These are phyloP conservation scores for Tetrapyrgos nigripes DNA, from an alignment of 1,284 basidiomycete species.

Conservation along the genomic window DNA sequence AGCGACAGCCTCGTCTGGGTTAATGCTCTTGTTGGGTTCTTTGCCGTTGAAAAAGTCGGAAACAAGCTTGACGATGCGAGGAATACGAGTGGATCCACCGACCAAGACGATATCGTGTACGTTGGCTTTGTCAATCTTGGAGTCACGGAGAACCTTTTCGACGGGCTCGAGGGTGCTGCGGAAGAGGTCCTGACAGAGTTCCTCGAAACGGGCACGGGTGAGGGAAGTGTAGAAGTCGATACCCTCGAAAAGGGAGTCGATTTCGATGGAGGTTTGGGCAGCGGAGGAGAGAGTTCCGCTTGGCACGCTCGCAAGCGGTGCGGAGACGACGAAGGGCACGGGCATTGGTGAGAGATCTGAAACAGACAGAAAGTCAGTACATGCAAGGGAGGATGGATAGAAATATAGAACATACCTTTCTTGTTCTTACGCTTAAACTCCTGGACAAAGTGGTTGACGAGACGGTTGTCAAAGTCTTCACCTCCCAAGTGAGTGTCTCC, in stretches of 20 bases:
- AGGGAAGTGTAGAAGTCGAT: slow-evolving; percentile 99
- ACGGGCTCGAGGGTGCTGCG: slow-evolving; percentile 96
- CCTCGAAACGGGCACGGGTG: slow-evolving; percentile 99
- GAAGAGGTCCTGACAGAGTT: slow-evolving; percentile 98
- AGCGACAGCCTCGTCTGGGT: slow-evolving; percentile 99
- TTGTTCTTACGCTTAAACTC: slow-evolving; percentile 26
- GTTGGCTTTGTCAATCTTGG: slow-evolving; percentile 96
- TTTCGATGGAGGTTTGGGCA: slow-evolving; percentile 96
- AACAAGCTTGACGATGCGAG: slow-evolving; percentile 96
- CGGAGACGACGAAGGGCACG: slow-evolving; percentile 98
- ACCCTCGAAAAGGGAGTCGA: slow-evolving; percentile 98
- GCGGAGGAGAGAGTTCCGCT: slow-evolving; percentile 98
- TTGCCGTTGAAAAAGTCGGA: slow-evolving; percentile 99
- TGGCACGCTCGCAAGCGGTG: slow-evolving; percentile 98
- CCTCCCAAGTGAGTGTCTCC: slow-evolving; percentile 66
- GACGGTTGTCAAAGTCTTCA: slow-evolving; percentile 87
- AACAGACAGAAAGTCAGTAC: background rate
- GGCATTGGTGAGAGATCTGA: slow-evolving; percentile 89
- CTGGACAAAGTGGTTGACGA: slow-evolving; percentile 69
- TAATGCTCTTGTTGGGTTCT: slow-evolving; percentile 97
- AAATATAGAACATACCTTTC: slow-evolving; percentile 18
- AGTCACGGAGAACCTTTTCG: slow-evolving; percentile 97
- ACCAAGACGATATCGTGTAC: slow-evolving; percentile 98
- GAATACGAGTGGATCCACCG: slow-evolving; percentile 98
- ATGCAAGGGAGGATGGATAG: background rate